These are phyloP conservation scores for Anthostomella pinea DNA, from an alignment of 2,329 filamentous ascomycete genomes.

Conservation along the genomic window DNA sequence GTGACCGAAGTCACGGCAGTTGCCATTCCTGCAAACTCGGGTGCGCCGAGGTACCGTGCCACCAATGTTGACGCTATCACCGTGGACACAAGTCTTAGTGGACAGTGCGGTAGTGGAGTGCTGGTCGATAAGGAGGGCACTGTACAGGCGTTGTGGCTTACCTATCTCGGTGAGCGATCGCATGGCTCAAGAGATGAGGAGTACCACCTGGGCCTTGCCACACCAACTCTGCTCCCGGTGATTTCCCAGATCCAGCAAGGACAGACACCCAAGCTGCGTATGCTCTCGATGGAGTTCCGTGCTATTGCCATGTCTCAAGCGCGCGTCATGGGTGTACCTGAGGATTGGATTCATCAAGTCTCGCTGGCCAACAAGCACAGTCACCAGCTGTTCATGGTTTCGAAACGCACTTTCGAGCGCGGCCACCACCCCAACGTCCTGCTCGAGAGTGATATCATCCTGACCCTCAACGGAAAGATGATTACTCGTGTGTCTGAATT, in stretches of 20 bases:
- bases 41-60: slow-evolving; percentile 88
- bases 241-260: slow-evolving; percentile 81
- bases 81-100: slow-evolving; percentile 87
- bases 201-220: slow-evolving; percentile 90
- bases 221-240: slow-evolving; percentile 85
- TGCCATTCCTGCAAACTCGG: slow-evolving; percentile 88
- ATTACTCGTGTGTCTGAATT: slow-evolving; percentile 92
- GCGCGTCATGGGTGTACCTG: slow-evolving; percentile 92
- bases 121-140: slow-evolving; percentile 85
- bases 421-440: slow-evolving; percentile 54
- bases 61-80: slow-evolving; percentile 97
- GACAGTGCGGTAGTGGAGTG: slow-evolving; percentile 91
- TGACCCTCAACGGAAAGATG: slow-evolving; percentile 86
- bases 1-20: slow-evolving; percentile 98
- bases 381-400: slow-evolving; percentile 97
- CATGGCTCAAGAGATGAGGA: slow-evolving; percentile 86
- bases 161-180: slow-evolving; percentile 88
- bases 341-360: slow-evolving; percentile 92
- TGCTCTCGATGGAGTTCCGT: slow-evolving; percentile 91
- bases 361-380: slow-evolving; percentile 84
- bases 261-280: slow-evolving; percentile 75
- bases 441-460: slow-evolving; percentile 85
- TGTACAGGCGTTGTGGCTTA: slow-evolving; percentile 94
- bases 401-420: slow-evolving; percentile 75
- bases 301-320: slow-evolving; percentile 96